Base-by-base conservation (phyloP, 495 filamentous ascomycete genomes). In the Xylaria acuta region DNA sequence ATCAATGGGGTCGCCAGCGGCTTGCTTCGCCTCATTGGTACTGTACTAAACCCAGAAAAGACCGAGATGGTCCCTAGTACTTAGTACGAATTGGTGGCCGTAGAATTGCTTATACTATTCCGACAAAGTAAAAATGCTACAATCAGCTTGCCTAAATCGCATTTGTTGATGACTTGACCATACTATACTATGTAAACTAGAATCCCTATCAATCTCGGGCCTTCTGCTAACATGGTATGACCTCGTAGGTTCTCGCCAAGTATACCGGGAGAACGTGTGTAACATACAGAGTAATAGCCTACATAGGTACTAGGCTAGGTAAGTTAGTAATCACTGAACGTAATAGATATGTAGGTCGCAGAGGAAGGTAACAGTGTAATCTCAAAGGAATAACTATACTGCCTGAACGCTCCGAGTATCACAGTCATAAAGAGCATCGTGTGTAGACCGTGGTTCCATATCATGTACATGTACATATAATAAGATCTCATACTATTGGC, bases 1-100 rank as follows among this genome's bases (percentile, higher is more conserved):
- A 43, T 43, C 38, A 43, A 64, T 40, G 62, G 41, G 34, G 59
- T 34, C 62, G 40, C 62, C 63, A 34, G 43, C 40, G 18, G 62
- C 25, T 43, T 40, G 62, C 43, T 65, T 65, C 63, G 63, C 63
- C 63, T 65, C 63, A 40, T 65, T 36, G 14, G 60, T 43, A 64
- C 60, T 20, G 22, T 64, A 43, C 38, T 60, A 60, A 60, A 22
- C 58, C 32, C 58, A 60, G 56, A 60, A 60, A 34, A 36, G 56
- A 60, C 58, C 58, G 34, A 60, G 58, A 60, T 36, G 18, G 18
- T 38, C 58, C 58, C 20, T 60, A 60, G 58, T n/a, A 36, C 30
- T 7, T 36, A 27, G 32, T 36, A 59, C 16, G 11, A 11, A 27
- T 30, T 3, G 2, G 30, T 7, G 30, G 54, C 16, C 54, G n/a